A percentile compares a stretch with the other conserved stretches of the same genome.
These are phyloP conservation scores for Caryopteris hybrid DNA, from an alignment of 305 asterid genomes.

Conservation along the genomic window DNA sequence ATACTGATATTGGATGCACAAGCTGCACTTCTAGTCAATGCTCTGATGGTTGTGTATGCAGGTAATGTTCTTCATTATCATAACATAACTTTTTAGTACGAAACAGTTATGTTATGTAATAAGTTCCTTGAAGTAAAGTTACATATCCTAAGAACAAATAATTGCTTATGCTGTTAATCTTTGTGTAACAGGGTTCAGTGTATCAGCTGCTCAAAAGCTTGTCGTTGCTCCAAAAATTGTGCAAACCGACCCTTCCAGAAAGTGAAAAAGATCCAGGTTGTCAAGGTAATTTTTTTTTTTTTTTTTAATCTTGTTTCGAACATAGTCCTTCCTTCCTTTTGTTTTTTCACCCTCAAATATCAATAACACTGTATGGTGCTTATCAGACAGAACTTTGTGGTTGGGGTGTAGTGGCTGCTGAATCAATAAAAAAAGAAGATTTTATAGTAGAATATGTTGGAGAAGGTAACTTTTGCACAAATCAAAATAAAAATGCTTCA, in stretches of 20 bases:
- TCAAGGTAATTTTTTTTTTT: conserved; percentile 50
- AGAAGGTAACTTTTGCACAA: conserved; percentile 62
- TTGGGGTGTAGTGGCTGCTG: conserved; percentile 97
- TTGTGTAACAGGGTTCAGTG: conserved; percentile 64
- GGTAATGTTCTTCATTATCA: conserved; percentile 36
- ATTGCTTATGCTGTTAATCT: conserved; percentile 15
- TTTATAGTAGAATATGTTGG: conserved; percentile 90
- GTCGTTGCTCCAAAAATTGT: conserved; percentile 75
- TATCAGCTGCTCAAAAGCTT: conserved; percentile 94
- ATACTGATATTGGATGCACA: conserved; percentile 80
- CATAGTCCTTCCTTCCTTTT: conserved; percentile 9
- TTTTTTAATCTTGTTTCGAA: background rate
- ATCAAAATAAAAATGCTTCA: conserved; percentile 6
- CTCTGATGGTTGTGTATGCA: conserved; percentile 80
- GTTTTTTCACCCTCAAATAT: conserved; percentile 7
- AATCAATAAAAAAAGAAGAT: conserved; percentile 68
- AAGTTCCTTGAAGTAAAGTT: background rate
- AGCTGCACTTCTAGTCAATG: conserved; percentile 64
- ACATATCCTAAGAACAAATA: background rate
- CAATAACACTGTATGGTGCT: conserved; percentile 27
- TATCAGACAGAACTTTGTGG: conserved; percentile 89
- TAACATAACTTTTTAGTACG: background rate
- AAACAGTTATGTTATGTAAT: background rate
- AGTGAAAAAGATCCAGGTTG: conserved; percentile 65
- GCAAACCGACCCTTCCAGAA: conserved; percentile 82